Conservation (phyloP, 148 eudicot genomes). For the Pouteria glomerata region DNA sequence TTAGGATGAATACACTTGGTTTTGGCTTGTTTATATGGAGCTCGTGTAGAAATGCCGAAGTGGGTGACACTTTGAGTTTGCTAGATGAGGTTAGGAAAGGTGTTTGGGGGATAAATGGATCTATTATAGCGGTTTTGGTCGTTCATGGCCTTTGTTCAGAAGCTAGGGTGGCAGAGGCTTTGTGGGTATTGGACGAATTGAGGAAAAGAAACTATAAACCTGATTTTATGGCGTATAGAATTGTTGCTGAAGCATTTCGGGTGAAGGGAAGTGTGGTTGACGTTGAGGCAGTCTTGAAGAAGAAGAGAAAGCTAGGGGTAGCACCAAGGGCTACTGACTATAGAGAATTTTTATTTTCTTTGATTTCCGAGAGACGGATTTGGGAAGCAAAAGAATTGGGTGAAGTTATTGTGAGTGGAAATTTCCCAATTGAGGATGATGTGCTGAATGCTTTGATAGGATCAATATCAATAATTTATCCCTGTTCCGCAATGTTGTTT, state of each 20-base stretch:
- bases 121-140: slow-evolving; percentile 59
- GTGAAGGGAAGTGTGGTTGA: slow-evolving; percentile 50
- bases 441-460: slow-evolving; percentile 65
- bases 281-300: slow-evolving; percentile 60
- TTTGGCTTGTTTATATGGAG: slow-evolving; percentile 70
- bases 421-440: slow-evolving; percentile 80
- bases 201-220: slow-evolving; percentile 71
- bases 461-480: slow-evolving; percentile 61
- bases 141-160: slow-evolving; percentile 67
- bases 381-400: slow-evolving; percentile 80
- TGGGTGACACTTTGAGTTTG: slow-evolving; percentile 37
- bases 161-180: slow-evolving; percentile 46
- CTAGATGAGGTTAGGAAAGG: slow-evolving; percentile 43
- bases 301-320: slow-evolving; percentile 83
- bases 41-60: slow-evolving; percentile 33
- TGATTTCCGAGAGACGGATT: slow-evolving; percentile 58
- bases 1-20: slow-evolving; percentile 63
- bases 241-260: slow-evolving; percentile 64
- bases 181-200: slow-evolving; percentile 49
- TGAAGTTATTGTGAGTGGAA: slow-evolving; percentile 62
- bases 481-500: slow-evolving; percentile 52
- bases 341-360: slow-evolving; percentile 41
- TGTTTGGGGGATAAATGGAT: slow-evolving; percentile 47
- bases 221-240: slow-evolving; percentile 87
- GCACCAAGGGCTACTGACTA: slow-evolving; percentile 71